Base-by-base conservation (phyloP, 352 stramenopile species). In the Phytophthora cryptogea region DNA sequence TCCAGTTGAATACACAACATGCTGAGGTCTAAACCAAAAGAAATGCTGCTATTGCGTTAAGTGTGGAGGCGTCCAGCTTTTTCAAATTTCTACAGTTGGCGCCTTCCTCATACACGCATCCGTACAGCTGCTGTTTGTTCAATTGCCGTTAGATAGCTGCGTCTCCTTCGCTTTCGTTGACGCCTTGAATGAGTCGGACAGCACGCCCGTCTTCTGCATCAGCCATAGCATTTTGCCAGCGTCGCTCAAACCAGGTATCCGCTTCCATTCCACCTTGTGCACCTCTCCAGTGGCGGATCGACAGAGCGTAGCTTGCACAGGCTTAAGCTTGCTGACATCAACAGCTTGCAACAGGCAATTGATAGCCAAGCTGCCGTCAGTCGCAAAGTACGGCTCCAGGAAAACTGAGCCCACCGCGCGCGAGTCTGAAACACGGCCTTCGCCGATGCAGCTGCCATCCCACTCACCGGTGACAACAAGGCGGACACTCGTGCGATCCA, bases 381-480 rank as follows among this genome's bases (percentile, higher is more conserved):
- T 41, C 14, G 72, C 71, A 43, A 95, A 77, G 57, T 80, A 87
- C 9, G 86, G 84, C 70, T 93, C 83, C 9, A 95, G 75, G 54
- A 85, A 90, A 56, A 90, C 86, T 10, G 70, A 89, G 10, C 78
- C 72, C 20, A 85, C 78, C 0, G 73, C 67, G 16, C 84, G 80
- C 9, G 84, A 76, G 59, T 94, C 86, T 11, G 86, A 83, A 9
- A 95, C 84, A 42, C 86, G 84, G 16, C 86, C 86, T 66, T 95
- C 86, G n/a, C 86, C 86, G 50, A 95, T 84, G 60, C 76, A 94
- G 39, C 72, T 90, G 37, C 86, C 86, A 40, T 94, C 73, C 86
- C 86, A 95, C 36, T 91, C 84, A 14, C 80, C 83, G 2, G 84
- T 83, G 17, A 83, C 71, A 49, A 93, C 80, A 27, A 95, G 65